Evolutionary conservation across 2,329 filamentous ascomycete species (phyloP), one percentile per base, ranked within the genome.

Genomic region (Xylariaceae sp.): DNA sequence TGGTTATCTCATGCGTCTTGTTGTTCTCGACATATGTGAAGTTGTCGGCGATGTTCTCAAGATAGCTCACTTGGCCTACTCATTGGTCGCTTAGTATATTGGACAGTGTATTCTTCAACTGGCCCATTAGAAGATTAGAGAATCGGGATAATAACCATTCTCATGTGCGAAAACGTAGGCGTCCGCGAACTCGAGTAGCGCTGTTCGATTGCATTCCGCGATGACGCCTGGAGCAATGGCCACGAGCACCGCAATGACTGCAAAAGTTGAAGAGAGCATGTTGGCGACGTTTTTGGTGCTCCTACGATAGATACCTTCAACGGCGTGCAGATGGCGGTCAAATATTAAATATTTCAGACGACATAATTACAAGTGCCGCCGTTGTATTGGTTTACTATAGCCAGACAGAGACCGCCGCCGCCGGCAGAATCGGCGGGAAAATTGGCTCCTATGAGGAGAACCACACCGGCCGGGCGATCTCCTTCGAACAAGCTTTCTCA

Each of bases 1-100:
- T 52, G 2, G 63, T 65, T 51, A 70, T 67, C 40, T 71, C 68
- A 0, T 40, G 48, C 17, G 67, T 69, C 48, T 63, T 60, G 58
- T 70, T 70, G 53, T 71, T 70, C 61, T 71, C 68, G 37, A 69
- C 4, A 56, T 71, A 71, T 8, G 65, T 66, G 59, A 71, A 68
- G 50, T 70, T 66, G 7, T 61, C 58, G 24, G 61, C 54, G 16
- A 63, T 58, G 23, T 59, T 62, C 21, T 54, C 41, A 17, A 63
- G 61, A 36, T 52, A 19, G 46, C 53, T 49, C 23, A 61, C 44
- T 53, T 61, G 56, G 28, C 61, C 61, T 63, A 33, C 31, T 50
- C 19, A 33, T 39, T 23, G 11, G 14, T 9, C 29, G 19, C 28
- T 56, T 49, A 60, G 57, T 49, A 44, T 19, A n/a, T n/a, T n/a